Evolutionary conservation across 805 yeast species (phyloP), one percentile per base, ranked within the genome.

Genomic region (Barnettozyma botsteinii): DNA sequence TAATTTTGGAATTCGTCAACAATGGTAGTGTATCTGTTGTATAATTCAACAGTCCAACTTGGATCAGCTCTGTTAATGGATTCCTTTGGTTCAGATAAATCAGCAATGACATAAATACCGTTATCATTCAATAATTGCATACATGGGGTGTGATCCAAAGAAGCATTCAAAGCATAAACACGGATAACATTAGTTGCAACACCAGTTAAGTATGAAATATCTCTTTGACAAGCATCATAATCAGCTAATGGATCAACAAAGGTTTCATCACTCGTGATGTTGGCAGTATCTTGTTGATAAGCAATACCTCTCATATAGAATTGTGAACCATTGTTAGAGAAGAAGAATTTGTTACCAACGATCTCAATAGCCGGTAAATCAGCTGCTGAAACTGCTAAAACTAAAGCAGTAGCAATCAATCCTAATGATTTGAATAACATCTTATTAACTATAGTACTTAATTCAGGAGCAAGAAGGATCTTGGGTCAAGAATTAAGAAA

Each of bases 61-160:
- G 93, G 91, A 49, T 52, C 53, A 34, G 64, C 57, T 64, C 89
- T 77, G 63, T 78, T 68, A 50, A 84, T 77, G 38, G 88, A 76
- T 15, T 61, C 43, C 39, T 62, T 67, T 49, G 91, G 91, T 60
- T 80, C 75, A 20, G 88, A 72, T 56, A 84, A 69, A 66, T 84
- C 94, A 32, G 89, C 88, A 67, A 84, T 74, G 37, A 84, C 80
- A 52, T 84, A 84, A 57, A 84, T 84, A 51, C 87, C 89, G 32
- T 88, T 88, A 38, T 79, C 85, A 46, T 70, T 67, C 51, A 84
- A 67, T 50, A 75, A 61, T 24, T 64, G 36, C 87, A 84, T 79
- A 72, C 93, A 84, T 37, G 70, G 72, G 38, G 73, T 60, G 63
- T 84, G 93, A 60, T 82, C 85, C 46, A 66, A 53, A 30, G 73